Percentiles rank a stretch among this genome's conserved stretches.
Evolutionary conservation across 1,284 basidiomycete genomes (phyloP).

Genomic region (Taiwanofungus camphoratus): DNA sequence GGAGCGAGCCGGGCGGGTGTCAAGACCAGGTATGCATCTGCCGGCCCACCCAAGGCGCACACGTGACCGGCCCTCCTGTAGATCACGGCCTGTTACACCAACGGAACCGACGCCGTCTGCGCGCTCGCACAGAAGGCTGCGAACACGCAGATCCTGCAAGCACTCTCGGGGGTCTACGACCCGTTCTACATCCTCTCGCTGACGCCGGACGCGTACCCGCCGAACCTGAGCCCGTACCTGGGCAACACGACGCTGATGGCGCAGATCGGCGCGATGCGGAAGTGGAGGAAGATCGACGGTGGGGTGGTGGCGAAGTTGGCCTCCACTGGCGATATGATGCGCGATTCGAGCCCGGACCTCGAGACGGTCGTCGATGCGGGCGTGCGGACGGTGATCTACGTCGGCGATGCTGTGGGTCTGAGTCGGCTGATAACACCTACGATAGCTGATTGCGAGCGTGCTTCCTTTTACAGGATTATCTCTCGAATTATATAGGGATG

Average conservation of each 20-base stretch:
- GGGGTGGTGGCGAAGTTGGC: constrained; percentile 52
- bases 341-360: constrained; percentile 46
- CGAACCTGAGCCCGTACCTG: constrained; percentile 40
- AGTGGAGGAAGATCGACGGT: constrained; percentile 40
- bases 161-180: constrained; percentile 42
- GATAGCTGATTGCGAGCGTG: constrained; percentile 3
- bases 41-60: no score
- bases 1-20: constrained; percentile 43
- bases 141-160: constrained; percentile 45
- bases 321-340: constrained; percentile 59
- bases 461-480: constrained; percentile 39
- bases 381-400: constrained; percentile 47
- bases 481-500: constrained; percentile 54
- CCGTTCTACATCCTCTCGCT: constrained; percentile 47
- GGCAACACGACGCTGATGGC: constrained; percentile 27
- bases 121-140: constrained; percentile 50
- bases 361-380: constrained; percentile 57
- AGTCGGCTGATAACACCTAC: not conserved
- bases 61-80: constrained; percentile 16
- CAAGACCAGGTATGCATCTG: constrained; percentile 37
- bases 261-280: constrained; percentile 45
- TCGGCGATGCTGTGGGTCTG: constrained; percentile 47
- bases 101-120: constrained; percentile 42
- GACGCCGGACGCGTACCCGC: constrained; percentile 55
- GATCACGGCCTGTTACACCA: constrained; percentile 47